Evolutionary conservation across 148 eudicot species (phyloP), one percentile per base, ranked within the genome.

Genomic region (Fagopyrum esculentum): DNA sequence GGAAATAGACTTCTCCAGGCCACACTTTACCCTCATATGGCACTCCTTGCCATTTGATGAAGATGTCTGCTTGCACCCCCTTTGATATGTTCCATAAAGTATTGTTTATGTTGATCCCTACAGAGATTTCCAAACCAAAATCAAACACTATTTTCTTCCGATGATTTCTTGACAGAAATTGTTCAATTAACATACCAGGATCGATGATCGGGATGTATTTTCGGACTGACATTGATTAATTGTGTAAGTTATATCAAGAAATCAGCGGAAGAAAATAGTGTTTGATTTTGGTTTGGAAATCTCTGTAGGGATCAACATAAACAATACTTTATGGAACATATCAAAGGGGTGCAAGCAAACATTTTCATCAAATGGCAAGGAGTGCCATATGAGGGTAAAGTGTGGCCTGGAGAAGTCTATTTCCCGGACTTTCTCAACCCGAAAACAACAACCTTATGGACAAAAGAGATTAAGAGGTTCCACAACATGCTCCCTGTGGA

Each of bases 221-320:
- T 69, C 82, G 89, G 89, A 82, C 85, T 4, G 87, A 86, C 45
- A 86, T 86, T 22, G 89, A 86, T 78, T 86, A 86, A 81, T 84
- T 86, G 89, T 87, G 84, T 50, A 82, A 71, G 51, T 84, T 19
- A 13, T 9, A 61, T 51, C 82, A 84, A 52, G 89, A 86, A 77
- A 84, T 86, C 56, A 84, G 87, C 54, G 64, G n/a, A n/a, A 63
- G 45, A 13, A 64, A 26, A 22, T 35, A 40, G 70, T 35, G 46
- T 40, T 35, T 64, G 8, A 64, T 9, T 10, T 12, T 59, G 26
- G 16, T n/a, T 1, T 56, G 9, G 6, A 6, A 56, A 56, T 56
- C 22, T 56, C 5, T 64, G 70, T 17, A 64, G 70, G 70, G 46
- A 87, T 87, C 64, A 80, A 66, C 64, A 77, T 86, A 63, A 83